Evolutionary conservation across 257 asterid genomes (phyloP).

Genomic region (Eucommia ulmoides): DNA sequence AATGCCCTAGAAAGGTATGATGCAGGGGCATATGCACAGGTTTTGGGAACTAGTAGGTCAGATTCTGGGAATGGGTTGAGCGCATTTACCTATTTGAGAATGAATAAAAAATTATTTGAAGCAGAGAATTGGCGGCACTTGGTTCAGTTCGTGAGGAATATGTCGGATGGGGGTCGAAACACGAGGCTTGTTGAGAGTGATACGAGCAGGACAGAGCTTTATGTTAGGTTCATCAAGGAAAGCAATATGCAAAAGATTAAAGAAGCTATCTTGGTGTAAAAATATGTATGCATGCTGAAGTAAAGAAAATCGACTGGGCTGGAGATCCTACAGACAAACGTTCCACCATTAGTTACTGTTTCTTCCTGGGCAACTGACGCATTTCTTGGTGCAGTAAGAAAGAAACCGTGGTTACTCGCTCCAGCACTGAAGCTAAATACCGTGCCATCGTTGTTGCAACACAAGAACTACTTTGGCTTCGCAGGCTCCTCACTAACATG

Average conservation of each 20-base stretch:
- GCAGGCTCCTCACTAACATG: too few relatives aligned
- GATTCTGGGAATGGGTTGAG: slow-evolving; percentile 54
- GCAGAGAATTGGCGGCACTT: slow-evolving; percentile 70
- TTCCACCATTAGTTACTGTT: too few relatives aligned
- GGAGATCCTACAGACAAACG: too few relatives aligned
- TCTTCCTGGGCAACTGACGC: too few relatives aligned
- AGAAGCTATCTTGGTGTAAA: slow-evolving; percentile 51
- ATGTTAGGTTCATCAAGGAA: slow-evolving; percentile 49
- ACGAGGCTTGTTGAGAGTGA: slow-evolving; percentile 45
- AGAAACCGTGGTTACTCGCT: too few relatives aligned
- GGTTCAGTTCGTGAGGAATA: slow-evolving; percentile 57
- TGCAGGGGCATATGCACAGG: slow-evolving; percentile 53
- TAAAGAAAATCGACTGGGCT: too few relatives aligned
- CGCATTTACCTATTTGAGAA: slow-evolving; percentile 72
- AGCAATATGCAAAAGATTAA: slow-evolving; percentile 17
- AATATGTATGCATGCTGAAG: too few relatives aligned
- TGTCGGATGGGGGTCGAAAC: slow-evolving; percentile 60
- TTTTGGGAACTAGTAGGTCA: slow-evolving; percentile 57
- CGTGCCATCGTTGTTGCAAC: too few relatives aligned
- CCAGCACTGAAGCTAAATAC: too few relatives aligned
- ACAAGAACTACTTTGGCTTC: too few relatives aligned
- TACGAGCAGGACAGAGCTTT: slow-evolving; percentile 50
- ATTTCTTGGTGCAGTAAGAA: too few relatives aligned
- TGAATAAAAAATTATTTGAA: slow-evolving; percentile 73
- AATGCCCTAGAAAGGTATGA: slow-evolving; percentile 89